Conservation (phyloP, 2,329 filamentous ascomycete genomes). For the Cordyceps fumosorosea region DNA sequence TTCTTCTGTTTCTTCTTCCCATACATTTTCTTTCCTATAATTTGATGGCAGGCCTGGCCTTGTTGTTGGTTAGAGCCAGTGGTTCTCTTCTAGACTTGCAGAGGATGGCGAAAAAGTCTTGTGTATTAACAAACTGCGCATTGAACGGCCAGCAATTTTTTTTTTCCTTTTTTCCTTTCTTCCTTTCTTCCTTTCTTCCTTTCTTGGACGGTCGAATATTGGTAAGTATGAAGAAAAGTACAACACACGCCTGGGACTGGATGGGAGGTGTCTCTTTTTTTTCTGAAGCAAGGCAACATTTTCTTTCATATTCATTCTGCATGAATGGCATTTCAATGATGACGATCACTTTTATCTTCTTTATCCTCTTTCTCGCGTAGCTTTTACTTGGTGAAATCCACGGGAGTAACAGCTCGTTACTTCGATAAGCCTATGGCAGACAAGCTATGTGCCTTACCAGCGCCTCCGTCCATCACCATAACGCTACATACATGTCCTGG, state of each 20-base stretch:
- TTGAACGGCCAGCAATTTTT: constrained; percentile 4
- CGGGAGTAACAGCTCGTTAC: too few relatives aligned
- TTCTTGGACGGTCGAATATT: not conserved
- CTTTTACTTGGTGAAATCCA: too few relatives aligned
- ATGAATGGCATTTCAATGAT: not conserved
- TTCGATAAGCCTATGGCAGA: too few relatives aligned
- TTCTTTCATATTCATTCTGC: not conserved
- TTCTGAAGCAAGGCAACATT: too few relatives aligned
- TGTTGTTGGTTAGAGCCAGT: too few relatives aligned
- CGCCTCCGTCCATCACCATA: too few relatives aligned
- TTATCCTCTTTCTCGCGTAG: too few relatives aligned
- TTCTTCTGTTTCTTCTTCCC: not conserved
- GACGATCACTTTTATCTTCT: not conserved
- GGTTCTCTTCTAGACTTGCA: not conserved
- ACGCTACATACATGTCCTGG: too few relatives aligned
- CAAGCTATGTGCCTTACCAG: too few relatives aligned
- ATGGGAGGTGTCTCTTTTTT: not conserved
- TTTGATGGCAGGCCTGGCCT: not conserved
- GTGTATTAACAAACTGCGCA: not conserved
- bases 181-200: not conserved
- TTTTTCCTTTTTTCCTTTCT: not conserved
- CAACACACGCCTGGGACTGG: too few relatives aligned
- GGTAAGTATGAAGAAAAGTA: not conserved
- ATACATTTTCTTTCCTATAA: not conserved
- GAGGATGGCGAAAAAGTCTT: not conserved